A percentile compares a stretch with the other conserved stretches of the same genome.
phyloP scores from a whole-genome alignment of 164 flowering plant genomes.

The Vitis riparia region DNA sequence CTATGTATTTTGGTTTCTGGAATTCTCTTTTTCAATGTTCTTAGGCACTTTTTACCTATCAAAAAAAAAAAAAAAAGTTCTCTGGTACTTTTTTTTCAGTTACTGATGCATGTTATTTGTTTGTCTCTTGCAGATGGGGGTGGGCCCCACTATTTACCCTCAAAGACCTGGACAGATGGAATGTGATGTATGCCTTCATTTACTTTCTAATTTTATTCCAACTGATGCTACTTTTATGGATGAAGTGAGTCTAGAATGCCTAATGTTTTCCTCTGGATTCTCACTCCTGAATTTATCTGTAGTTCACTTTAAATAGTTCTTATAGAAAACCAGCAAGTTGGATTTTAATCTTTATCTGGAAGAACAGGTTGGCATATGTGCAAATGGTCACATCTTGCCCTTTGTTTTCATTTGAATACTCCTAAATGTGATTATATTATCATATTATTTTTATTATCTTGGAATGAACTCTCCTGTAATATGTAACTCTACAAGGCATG shows the following conservation, averaged over 20 bases:
- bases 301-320: too few relatives aligned
- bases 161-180: slow-evolving; percentile 86
- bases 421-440: too few relatives aligned
- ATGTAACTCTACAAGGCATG: too few relatives aligned
- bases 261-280: not conserved
- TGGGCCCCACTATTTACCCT: slow-evolving; percentile 55
- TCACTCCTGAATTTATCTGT: too few relatives aligned
- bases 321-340: too few relatives aligned
- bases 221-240: not conserved
- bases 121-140: slow-evolving; percentile 57
- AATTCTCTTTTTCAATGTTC: not conserved
- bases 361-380: too few relatives aligned
- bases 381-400: too few relatives aligned
- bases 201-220: not conserved
- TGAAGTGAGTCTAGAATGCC: not conserved
- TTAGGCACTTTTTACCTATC: not conserved
- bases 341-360: too few relatives aligned
- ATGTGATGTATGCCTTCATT: slow-evolving; percentile 72
- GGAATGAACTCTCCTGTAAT: too few relatives aligned
- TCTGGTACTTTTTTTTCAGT: not conserved
- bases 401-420: too few relatives aligned
- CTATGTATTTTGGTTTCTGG: not conserved
- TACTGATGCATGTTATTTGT: slow-evolving; percentile 8
- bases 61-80: not conserved
- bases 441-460: too few relatives aligned